Percentiles rank a stretch among this genome's conserved stretches.
Conservation (phyloP, 179 eudicot genomes). For the Silene noctiflora region DNA sequence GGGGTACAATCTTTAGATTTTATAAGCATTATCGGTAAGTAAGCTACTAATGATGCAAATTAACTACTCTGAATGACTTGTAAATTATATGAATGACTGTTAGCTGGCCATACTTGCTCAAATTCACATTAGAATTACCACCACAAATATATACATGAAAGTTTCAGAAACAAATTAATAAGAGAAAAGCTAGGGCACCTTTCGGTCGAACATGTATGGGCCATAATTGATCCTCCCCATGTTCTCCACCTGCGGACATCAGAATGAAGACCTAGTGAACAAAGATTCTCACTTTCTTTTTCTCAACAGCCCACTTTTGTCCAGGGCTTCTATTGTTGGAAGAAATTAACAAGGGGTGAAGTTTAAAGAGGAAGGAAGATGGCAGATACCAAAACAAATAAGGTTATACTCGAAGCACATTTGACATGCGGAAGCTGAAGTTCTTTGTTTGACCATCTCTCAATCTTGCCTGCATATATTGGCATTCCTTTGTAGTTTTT, state of each 20-base stretch:
- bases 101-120: constrained; percentile 3
- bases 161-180: not conserved
- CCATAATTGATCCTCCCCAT: constrained; percentile 97
- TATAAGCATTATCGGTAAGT: not conserved
- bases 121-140: not conserved
- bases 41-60: not conserved
- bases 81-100: not conserved
- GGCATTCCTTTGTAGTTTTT: constrained; percentile 43
- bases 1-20: not conserved
- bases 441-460: constrained; percentile 76
- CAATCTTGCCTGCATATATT: constrained; percentile 53
- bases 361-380: constrained; percentile 6
- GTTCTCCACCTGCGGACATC: constrained; percentile 72
- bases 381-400: constrained; percentile 60
- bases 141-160: not conserved
- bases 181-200: constrained; percentile 43
- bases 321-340: not conserved
- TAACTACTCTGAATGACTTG: not conserved
- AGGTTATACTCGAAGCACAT: constrained; percentile 50
- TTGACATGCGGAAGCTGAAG: constrained; percentile 53
- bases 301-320: no score
- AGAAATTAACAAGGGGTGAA: not conserved
- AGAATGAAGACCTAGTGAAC: constrained; percentile 7
- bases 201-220: constrained; percentile 66
- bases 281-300: not conserved